Evolutionary conservation across 2,329 filamentous ascomycete species (phyloP).

Genomic region (Dryadomyces quercus-mongolicae): DNA sequence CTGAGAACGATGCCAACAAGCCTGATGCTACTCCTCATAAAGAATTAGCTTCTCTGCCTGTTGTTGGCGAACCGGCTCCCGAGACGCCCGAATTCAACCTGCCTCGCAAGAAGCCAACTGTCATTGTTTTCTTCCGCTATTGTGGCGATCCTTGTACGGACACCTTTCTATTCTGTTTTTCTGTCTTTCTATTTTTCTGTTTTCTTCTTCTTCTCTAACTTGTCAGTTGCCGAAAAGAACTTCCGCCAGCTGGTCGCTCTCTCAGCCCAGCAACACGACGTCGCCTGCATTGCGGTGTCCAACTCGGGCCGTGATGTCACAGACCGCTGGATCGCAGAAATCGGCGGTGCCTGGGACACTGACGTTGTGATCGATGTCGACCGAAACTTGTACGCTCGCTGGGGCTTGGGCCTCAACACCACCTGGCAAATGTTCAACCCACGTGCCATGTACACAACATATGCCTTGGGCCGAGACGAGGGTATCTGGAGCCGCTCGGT

Average conservation of each 20-base stretch:
- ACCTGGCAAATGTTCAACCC: constrained; percentile 53
- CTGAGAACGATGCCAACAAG: background rate
- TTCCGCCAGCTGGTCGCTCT: constrained; percentile 42
- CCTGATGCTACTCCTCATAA: constrained; percentile 13
- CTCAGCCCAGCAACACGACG: constrained; percentile 33
- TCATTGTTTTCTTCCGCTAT: constrained; percentile 59
- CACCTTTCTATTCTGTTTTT: background rate
- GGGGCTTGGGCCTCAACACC: constrained; percentile 50
- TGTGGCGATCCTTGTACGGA: constrained; percentile 61
- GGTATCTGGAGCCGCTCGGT: constrained; percentile 54
- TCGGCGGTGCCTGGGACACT: constrained; percentile 45
- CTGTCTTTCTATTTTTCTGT: background rate
- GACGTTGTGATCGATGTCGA: constrained; percentile 45
- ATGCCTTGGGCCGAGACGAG: constrained; percentile 46
- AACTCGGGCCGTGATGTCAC: constrained; percentile 43
- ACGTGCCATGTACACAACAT: constrained; percentile 41
- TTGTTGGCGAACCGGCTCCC: constrained; percentile 44
- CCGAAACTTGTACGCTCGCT: constrained; percentile 48
- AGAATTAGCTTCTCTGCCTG: constrained; percentile 33
- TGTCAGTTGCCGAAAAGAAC: constrained; percentile 54
- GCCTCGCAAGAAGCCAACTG: constrained; percentile 40
- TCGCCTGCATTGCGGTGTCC: constrained; percentile 50
- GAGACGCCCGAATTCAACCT: constrained; percentile 37
- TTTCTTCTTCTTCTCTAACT: background rate
- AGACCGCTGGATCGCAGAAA: constrained; percentile 42